Evolutionary conservation across 1,284 basidiomycete genomes (phyloP).

Genomic region (Taiwanofungus camphoratus): DNA sequence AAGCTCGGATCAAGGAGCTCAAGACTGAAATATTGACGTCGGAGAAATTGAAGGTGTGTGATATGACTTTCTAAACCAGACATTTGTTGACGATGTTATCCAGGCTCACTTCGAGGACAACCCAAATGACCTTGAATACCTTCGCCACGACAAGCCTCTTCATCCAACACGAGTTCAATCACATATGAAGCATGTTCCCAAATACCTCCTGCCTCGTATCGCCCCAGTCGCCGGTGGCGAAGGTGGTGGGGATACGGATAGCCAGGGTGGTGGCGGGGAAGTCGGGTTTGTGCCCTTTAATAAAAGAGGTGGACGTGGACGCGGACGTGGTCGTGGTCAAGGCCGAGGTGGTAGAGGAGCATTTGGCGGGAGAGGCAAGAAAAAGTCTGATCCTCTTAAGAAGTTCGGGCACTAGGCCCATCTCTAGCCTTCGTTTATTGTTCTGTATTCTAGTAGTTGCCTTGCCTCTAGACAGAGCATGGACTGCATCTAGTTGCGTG

Average conservation of each 20-base stretch:
- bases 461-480: neutral
- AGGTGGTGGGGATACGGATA: constrained; percentile 25
- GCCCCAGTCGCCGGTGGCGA: constrained; percentile 39
- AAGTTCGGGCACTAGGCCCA: constrained; percentile 49
- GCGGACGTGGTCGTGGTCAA: constrained; percentile 42
- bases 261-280: constrained; percentile 20
- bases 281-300: constrained; percentile 68
- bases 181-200: constrained; percentile 95
- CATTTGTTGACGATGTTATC: constrained; percentile 2
- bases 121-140: constrained; percentile 87
- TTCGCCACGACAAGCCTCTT: constrained; percentile 92
- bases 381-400: constrained; percentile 71
- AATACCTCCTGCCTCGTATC: constrained; percentile 87
- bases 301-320: constrained; percentile 43
- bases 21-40: constrained; percentile 93
- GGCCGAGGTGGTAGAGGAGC: constrained; percentile 34
- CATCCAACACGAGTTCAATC: constrained; percentile 84
- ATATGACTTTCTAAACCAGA: neutral
- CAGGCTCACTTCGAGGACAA: constrained; percentile 98
- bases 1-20: constrained; percentile 92
- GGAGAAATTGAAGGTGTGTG: constrained; percentile 89
- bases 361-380: constrained; percentile 44
- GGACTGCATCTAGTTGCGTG: neutral
- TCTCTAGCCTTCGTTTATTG: neutral
- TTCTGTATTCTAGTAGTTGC: neutral